A percentile compares a stretch with the other conserved stretches of the same genome.
Conservation (phyloP, 2,329 filamentous ascomycete genomes). For the Aspergillus eucalypticola region DNA sequence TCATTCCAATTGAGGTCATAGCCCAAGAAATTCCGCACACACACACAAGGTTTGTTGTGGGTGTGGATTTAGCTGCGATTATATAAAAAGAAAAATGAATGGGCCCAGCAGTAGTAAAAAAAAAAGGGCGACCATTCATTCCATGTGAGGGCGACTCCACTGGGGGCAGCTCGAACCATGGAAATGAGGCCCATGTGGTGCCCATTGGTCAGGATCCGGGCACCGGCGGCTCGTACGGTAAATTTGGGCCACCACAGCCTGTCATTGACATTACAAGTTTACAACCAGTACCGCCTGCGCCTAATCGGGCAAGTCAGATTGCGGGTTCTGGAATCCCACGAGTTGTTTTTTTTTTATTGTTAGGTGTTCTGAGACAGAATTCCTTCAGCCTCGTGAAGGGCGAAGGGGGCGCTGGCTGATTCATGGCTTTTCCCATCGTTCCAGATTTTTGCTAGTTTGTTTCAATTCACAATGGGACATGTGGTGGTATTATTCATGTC, state of each 20-base stretch:
- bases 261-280: not conserved
- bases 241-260: not conserved
- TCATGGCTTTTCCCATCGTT: not conserved
- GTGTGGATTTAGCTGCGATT: too few species aligned
- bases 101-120: not conserved
- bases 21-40: too few species aligned
- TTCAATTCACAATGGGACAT: not conserved
- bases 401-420: not conserved
- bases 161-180: constrained; percentile 13
- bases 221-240: not conserved
- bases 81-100: not conserved
- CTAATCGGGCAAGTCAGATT: not conserved
- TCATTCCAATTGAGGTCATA: too few species aligned
- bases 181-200: constrained; percentile 7
- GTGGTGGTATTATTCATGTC: too few species aligned
- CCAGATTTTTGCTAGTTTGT: not conserved
- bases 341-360: not conserved
- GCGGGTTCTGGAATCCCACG: not conserved
- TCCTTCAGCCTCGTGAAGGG: not conserved
- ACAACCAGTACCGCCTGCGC: not conserved
- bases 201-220: constrained; percentile 14
- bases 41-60: too few species aligned
- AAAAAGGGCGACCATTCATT: not conserved
- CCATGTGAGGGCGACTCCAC: constrained; percentile 3
- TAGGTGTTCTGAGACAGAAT: not conserved